Percentiles rank a stretch among this genome's conserved stretches.
Conservation (phyloP, 441 rosid genomes). For the Rhodomyrtus psidioides region DNA sequence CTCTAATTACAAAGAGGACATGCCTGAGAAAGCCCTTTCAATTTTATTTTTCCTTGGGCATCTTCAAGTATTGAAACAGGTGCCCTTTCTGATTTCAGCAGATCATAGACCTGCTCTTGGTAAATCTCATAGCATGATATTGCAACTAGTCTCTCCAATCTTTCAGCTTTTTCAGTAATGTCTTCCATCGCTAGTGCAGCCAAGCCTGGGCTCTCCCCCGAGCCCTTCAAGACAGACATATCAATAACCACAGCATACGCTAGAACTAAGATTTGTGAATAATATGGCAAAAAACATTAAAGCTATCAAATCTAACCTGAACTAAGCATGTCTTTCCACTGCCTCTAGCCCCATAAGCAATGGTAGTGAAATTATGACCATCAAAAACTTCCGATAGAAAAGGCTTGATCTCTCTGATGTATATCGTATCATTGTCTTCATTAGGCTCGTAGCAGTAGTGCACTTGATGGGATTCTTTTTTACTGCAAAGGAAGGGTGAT, state of each 20-base stretch:
- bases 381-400: slow-evolving; percentile 36
- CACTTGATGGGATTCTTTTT: slow-evolving; percentile 33
- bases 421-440: slow-evolving; percentile 23
- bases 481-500: slow-evolving; percentile 24
- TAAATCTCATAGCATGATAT: slow-evolving; percentile 46
- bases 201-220: slow-evolving; percentile 40
- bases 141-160: slow-evolving; percentile 18
- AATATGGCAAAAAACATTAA: neutral
- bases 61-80: slow-evolving; percentile 33
- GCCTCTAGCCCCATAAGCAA: slow-evolving; percentile 59
- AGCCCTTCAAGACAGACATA: slow-evolving; percentile 34
- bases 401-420: slow-evolving; percentile 42
- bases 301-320: slow-evolving; percentile 28
- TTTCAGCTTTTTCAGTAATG: slow-evolving; percentile 34
- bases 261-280: neutral
- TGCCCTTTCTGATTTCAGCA: slow-evolving; percentile 33
- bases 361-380: slow-evolving; percentile 38
- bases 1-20: slow-evolving; percentile 8
- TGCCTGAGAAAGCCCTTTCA: slow-evolving; percentile 75
- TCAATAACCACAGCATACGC: neutral
- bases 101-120: slow-evolving; percentile 43
- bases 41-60: slow-evolving; percentile 48
- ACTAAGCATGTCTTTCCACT: slow-evolving; percentile 15
- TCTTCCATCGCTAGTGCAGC: slow-evolving; percentile 31
- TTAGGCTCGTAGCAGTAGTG: slow-evolving; percentile 43